Conservation (phyloP, 2,329 filamentous ascomycete species). For the Colletotrichum cordylinicola region DNA sequence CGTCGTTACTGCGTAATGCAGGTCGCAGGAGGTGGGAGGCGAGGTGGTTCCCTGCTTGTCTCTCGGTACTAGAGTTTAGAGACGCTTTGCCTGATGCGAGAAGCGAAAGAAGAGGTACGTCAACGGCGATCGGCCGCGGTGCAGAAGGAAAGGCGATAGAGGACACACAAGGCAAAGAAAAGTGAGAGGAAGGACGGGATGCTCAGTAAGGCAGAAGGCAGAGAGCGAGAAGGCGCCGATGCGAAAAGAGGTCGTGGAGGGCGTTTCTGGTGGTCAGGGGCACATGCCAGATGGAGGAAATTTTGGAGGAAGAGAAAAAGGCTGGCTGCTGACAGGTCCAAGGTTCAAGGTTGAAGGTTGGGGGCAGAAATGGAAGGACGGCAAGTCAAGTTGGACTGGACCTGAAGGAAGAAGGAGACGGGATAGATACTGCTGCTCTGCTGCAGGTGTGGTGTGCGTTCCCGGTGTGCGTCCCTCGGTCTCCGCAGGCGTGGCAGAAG, state of each 20-base stretch:
- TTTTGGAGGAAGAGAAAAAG: conserved; percentile 12
- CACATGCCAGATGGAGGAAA: conserved; percentile 22
- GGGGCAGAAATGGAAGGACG: not conserved
- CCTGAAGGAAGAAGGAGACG: not conserved
- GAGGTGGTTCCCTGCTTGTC: conserved; percentile 1
- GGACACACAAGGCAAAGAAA: not conserved
- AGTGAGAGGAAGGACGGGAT: conserved; percentile 1
- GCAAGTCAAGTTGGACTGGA: not conserved
- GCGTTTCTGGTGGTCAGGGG: conserved; percentile 13
- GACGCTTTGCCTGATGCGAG: conserved; percentile 1
- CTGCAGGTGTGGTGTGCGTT: not conserved
- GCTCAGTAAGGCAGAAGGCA: not conserved
- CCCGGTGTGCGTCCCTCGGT: not conserved
- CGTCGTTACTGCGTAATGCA: conserved; percentile 22
- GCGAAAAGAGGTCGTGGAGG: not conserved
- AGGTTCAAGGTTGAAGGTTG: conserved; percentile 9
- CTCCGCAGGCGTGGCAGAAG: conserved; percentile 6
- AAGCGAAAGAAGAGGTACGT: conserved; percentile 18
- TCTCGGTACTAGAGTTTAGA: conserved; percentile 2
- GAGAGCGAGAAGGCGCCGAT: not conserved
- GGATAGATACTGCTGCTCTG: not conserved
- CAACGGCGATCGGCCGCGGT: conserved; percentile 4
- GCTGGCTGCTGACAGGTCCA: conserved; percentile 16
- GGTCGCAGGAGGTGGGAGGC: conserved; percentile 1
- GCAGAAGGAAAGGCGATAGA: not conserved